Percentiles rank a stretch among this genome's conserved stretches.
Evolutionary conservation across 1,284 basidiomycete species (phyloP).

Genomic region (Rhodotorula sp.): DNA sequence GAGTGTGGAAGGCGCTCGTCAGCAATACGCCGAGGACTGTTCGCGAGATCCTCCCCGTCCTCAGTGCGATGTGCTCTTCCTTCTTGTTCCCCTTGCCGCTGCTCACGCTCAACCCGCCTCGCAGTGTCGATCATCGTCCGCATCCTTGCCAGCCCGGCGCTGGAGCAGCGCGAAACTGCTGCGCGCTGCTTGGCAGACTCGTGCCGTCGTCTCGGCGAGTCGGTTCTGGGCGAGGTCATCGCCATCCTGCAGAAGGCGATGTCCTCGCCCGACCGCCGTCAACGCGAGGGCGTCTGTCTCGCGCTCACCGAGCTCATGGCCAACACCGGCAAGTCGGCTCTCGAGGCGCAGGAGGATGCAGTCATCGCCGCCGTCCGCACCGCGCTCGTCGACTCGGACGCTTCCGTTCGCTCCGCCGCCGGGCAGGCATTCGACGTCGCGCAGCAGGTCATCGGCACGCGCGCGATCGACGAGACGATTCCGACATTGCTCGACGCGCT

Average conservation of each 20-base stretch:
- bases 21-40: slow-evolving; percentile 69
- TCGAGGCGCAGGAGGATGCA: slow-evolving; percentile 86
- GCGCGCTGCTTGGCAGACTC: slow-evolving; percentile 83
- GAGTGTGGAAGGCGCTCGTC: slow-evolving; percentile 98
- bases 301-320: slow-evolving; percentile 87
- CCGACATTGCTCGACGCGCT: slow-evolving; percentile 92
- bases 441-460: slow-evolving; percentile 84
- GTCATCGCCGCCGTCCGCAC: slow-evolving; percentile 81
- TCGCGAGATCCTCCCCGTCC: slow-evolving; percentile 88
- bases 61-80: slow-evolving; percentile 61
- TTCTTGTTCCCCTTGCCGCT: neutral
- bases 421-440: slow-evolving; percentile 91
- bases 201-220: slow-evolving; percentile 94
- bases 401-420: slow-evolving; percentile 85
- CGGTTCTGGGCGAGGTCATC: slow-evolving; percentile 73
- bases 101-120: neutral
- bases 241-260: slow-evolving; percentile 45
- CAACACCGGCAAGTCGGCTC: slow-evolving; percentile 79
- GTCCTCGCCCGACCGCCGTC: slow-evolving; percentile 69
- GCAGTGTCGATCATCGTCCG: slow-evolving; percentile 57
- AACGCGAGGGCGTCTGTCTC: slow-evolving; percentile 84
- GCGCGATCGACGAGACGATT: slow-evolving; percentile 95
- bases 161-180: slow-evolving; percentile 91
- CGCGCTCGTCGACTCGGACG: slow-evolving; percentile 84
- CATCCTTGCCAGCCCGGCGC: slow-evolving; percentile 78